Conservation (phyloP, 2,329 filamentous ascomycete species). For the Fonsecaea erecta region DNA sequence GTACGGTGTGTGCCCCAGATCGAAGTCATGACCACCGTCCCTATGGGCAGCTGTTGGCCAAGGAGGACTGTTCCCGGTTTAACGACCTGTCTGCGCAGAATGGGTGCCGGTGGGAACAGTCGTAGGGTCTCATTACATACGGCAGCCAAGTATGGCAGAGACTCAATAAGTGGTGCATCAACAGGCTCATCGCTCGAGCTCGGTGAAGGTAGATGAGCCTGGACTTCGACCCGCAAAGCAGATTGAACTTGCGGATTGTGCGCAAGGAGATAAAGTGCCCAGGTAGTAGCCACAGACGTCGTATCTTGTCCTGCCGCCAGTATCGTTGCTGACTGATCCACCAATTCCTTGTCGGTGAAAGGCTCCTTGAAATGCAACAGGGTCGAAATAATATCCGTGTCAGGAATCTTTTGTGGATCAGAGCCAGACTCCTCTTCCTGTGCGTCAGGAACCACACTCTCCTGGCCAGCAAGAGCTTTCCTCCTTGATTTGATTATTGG, state of each 20-base stretch:
- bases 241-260: slow-evolving; percentile 39
- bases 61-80: slow-evolving; percentile 64
- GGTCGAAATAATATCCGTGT: slow-evolving; percentile 21
- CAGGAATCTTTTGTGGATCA: not conserved
- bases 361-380: slow-evolving; percentile 17
- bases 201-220: slow-evolving; percentile 36
- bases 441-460: not conserved
- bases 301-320: slow-evolving; percentile 65
- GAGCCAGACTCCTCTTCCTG: slow-evolving; percentile 5
- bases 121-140: slow-evolving; percentile 78
- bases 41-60: slow-evolving; percentile 68
- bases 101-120: slow-evolving; percentile 70
- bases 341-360: slow-evolving; percentile 77
- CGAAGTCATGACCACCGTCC: slow-evolving; percentile 68
- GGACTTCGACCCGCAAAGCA: slow-evolving; percentile 38
- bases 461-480: not conserved
- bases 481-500: slow-evolving; percentile 19
- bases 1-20: slow-evolving; percentile 72
- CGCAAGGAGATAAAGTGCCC: slow-evolving; percentile 39
- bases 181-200: slow-evolving; percentile 23
- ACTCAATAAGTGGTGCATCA: slow-evolving; percentile 60
- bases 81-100: slow-evolving; percentile 66
- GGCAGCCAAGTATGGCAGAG: slow-evolving; percentile 77
- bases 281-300: slow-evolving; percentile 38
- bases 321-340: slow-evolving; percentile 89